These are phyloP conservation scores for Candida xiaguanensis DNA, from an alignment of 805 yeast genomes.

Conservation along the genomic window DNA sequence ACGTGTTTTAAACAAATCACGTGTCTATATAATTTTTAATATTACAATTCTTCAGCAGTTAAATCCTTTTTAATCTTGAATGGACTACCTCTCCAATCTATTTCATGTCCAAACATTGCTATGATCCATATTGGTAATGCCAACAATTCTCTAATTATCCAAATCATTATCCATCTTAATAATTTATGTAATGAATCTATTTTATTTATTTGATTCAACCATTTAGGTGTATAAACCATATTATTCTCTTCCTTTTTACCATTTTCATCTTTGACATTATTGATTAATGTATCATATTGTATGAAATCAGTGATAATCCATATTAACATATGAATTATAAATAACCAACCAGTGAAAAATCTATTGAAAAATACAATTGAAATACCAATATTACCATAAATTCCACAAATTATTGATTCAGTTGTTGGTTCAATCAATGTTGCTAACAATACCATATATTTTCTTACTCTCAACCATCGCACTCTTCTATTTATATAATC, in stretches of 20 bases:
- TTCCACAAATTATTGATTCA: constrained; percentile 66
- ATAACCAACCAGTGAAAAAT: constrained; percentile 32
- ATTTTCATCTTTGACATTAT: constrained; percentile 13
- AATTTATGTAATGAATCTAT: constrained; percentile 4
- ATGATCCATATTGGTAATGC: constrained; percentile 83
- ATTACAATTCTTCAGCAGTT: constrained; percentile 59
- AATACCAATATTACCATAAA: constrained; percentile 60
- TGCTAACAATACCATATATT: constrained; percentile 83
- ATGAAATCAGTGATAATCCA: constrained; percentile 68
- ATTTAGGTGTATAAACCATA: constrained; percentile 17
- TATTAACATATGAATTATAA: constrained; percentile 48
- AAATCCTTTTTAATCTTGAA: constrained; percentile 70
- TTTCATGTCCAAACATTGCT: constrained; percentile 74
- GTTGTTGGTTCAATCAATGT: constrained; percentile 86
- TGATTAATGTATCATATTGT: constrained; percentile 49
- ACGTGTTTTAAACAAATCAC: not conserved
- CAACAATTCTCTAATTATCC: constrained; percentile 67
- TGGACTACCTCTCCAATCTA: constrained; percentile 78
- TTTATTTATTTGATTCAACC: constrained; percentile 21
- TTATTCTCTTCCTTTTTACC: constrained; percentile 7
- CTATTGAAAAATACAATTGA: constrained; percentile 39
- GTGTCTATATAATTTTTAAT: not conserved
- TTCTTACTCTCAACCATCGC: constrained; percentile 83
- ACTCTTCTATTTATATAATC: constrained; percentile 69
- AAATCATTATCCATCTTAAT: constrained; percentile 32